Evolutionary conservation across 108 stramenopile species (phyloP).

Genomic region (Cyclostephanos invisitatus): DNA sequence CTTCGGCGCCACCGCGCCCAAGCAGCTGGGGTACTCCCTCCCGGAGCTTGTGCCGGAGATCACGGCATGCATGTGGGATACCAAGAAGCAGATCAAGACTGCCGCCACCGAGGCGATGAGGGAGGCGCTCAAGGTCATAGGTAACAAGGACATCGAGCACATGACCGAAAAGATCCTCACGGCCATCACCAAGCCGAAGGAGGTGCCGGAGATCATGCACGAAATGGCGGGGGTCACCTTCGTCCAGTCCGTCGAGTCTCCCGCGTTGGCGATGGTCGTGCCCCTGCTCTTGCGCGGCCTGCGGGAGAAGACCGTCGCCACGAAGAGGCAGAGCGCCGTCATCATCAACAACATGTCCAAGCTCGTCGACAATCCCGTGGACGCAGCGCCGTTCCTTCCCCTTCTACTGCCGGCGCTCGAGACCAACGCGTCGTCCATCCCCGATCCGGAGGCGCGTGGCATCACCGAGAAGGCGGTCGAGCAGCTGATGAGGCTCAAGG

Average conservation of each 20-base stretch:
- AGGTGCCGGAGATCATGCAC: constrained; percentile 97
- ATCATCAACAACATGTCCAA: constrained; percentile 99
- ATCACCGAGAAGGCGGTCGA: constrained; percentile 87
- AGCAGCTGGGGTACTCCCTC: constrained; percentile 84
- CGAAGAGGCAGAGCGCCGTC: constrained; percentile 97
- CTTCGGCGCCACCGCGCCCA: constrained; percentile 75
- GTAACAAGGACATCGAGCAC: constrained; percentile 99
- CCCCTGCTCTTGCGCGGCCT: constrained; percentile 98
- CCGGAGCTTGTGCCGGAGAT: constrained; percentile 93
- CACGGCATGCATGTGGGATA: constrained; percentile 97
- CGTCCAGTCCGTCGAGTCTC: constrained; percentile 97
- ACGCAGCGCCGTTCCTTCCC: constrained; percentile 96
- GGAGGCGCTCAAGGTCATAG: constrained; percentile 89
- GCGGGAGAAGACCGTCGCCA: constrained; percentile 87
- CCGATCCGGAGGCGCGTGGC: constrained; percentile 94
- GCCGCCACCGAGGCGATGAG: constrained; percentile 94
- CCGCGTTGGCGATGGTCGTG: constrained; percentile 98
- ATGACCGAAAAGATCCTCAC: constrained; percentile 93
- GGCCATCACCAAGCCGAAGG: constrained; percentile 94
- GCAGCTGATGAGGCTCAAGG: constrained; percentile 85
- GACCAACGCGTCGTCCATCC: constrained; percentile 91
- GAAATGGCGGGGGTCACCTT: constrained; percentile 95
- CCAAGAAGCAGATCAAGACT: constrained; percentile 96
- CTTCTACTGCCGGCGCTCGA: constrained; percentile 94
- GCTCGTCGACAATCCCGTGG: constrained; percentile 96